Evolutionary conservation across 805 yeast genomes (phyloP), one percentile per base, ranked within the genome.

Genomic region (Wickerhamomyces ciferrii): DNA sequence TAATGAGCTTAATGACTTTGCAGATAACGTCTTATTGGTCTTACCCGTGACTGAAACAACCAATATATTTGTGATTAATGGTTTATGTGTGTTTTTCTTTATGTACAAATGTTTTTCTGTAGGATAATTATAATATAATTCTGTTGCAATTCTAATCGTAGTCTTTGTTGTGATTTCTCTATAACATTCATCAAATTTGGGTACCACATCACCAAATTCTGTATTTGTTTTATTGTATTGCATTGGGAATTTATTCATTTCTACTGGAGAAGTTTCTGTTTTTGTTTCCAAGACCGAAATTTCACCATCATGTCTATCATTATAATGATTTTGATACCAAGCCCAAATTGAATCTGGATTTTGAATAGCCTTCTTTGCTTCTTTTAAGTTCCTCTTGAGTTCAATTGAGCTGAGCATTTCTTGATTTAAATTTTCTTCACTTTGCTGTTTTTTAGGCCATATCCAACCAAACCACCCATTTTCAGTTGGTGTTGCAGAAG

Each of bases 61-160:
- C 2, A 67, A 36, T n/a, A 58, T 52, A 18, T 58, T 61, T 41
- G 53, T 55, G 3, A 60, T 50, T 15, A 53, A 41, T 27, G 62
- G 49, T n/a, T 47, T 48, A 5, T 53, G 43, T 1, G 51, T 34
- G 20, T 50, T 47, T 13, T 55, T 53, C 43, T 63, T 67, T 24
- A 69, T 32, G 45, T 71, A 71, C 0, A 70, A 43, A 53, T 71
- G 76, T 15, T 50, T 54, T 38, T 67, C 72, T 24, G 60, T 55
- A 4, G 63, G 63, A 39, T 50, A 68, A 47, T 67, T 66, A 46
- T 70, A 71, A 48, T 71, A 66, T 15, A 67, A 49, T 49, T 62
- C 66, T 19, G 67, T 51, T 1, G 69, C 64, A 15, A 62, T 55
- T 5, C 68, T 62, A 6, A 68, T 50, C 42, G 65, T 66, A 4